A percentile compares a stretch with the other conserved stretches of the same genome.
These are phyloP conservation scores for Vararia minispora DNA, from an alignment of 768 basidiomycete species.

Conservation along the genomic window DNA sequence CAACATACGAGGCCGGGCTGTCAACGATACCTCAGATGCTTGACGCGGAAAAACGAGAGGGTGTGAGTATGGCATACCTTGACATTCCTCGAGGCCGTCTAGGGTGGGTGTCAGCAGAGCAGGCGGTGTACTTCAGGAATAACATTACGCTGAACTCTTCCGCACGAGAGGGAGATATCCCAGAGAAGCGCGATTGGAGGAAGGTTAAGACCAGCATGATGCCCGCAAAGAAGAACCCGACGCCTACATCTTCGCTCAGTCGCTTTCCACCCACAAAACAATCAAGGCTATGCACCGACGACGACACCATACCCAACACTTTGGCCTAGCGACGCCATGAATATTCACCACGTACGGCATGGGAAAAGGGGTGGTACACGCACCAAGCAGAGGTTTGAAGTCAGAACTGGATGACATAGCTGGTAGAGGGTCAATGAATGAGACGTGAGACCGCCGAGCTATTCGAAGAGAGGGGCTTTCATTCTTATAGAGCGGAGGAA, in stretches of 20 bases:
- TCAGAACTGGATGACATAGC: too few relatives aligned
- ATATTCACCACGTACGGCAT: neutral
- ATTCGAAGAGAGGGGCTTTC: too few relatives aligned
- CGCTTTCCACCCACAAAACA: neutral
- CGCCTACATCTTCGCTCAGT: constrained; percentile 20
- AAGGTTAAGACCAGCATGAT: constrained; percentile 34
- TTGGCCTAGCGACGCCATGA: constrained; percentile 20
- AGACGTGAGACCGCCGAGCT: too few relatives aligned
- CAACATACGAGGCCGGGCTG: constrained; percentile 39
- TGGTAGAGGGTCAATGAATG: too few relatives aligned
- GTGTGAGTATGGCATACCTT: constrained; percentile 21
- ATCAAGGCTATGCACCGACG: constrained; percentile 23
- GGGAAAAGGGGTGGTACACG: constrained; percentile 8
- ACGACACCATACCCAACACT: constrained; percentile 41
- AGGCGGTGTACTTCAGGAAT: too few relatives aligned
- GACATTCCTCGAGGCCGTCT: constrained; percentile 36
- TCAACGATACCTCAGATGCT: neutral
- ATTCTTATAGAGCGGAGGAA: too few relatives aligned
- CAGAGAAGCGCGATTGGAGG: constrained; percentile 35
- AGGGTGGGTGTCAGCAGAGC: too few relatives aligned
- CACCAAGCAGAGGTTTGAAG: constrained; percentile 31
- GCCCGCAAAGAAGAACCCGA: constrained; percentile 39
- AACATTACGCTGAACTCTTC: constrained; percentile 36
- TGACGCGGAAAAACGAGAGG: neutral
- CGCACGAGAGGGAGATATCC: constrained; percentile 33